Percentiles rank a stretch among this genome's conserved stretches.
These are phyloP conservation scores for Neolentinus lepideus DNA, from an alignment of 1,284 basidiomycete genomes.

Conservation along the genomic window DNA sequence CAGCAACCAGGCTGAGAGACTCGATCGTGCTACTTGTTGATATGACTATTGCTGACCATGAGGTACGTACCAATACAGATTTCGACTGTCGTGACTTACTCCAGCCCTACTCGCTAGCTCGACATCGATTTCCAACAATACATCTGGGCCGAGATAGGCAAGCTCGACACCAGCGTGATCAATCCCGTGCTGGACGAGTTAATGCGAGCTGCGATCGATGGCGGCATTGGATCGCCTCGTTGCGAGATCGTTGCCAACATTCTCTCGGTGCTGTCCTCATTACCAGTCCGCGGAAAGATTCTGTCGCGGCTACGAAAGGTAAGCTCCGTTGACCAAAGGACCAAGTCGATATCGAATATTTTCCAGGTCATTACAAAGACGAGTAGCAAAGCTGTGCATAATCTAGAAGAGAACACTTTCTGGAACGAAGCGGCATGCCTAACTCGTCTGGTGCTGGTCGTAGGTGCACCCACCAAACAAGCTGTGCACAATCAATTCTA, in stretches of 20 bases:
- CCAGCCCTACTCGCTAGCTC: conserved; percentile 36
- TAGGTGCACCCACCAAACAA: conserved; percentile 62
- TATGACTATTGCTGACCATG: conserved; percentile 61
- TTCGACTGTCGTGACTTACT: neutral
- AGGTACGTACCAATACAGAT: conserved; percentile 34
- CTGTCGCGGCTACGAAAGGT: conserved; percentile 77
- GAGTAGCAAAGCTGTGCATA: conserved; percentile 52
- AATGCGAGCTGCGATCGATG: conserved; percentile 73
- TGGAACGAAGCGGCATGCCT: conserved; percentile 85
- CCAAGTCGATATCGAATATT: conserved; percentile 5
- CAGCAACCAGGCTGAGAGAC: conserved; percentile 68
- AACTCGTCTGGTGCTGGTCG: conserved; percentile 64
- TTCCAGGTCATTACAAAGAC: conserved; percentile 65
- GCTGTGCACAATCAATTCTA: conserved; percentile 68
- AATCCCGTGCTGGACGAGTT: conserved; percentile 76
- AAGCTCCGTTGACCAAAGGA: conserved; percentile 9
- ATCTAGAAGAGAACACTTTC: conserved; percentile 63
- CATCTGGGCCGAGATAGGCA: conserved; percentile 72
- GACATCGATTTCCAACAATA: conserved; percentile 61
- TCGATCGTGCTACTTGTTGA: conserved; percentile 73
- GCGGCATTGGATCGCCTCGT: conserved; percentile 66
- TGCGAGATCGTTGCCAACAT: conserved; percentile 75
- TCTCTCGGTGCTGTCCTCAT: conserved; percentile 67
- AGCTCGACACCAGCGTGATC: conserved; percentile 55
- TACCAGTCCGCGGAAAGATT: conserved; percentile 72